Percentiles rank a stretch among this genome's conserved stretches.
Evolutionary conservation across 2,329 filamentous ascomycete genomes (phyloP).

Genomic region (Leptographium wingfieldii): DNA sequence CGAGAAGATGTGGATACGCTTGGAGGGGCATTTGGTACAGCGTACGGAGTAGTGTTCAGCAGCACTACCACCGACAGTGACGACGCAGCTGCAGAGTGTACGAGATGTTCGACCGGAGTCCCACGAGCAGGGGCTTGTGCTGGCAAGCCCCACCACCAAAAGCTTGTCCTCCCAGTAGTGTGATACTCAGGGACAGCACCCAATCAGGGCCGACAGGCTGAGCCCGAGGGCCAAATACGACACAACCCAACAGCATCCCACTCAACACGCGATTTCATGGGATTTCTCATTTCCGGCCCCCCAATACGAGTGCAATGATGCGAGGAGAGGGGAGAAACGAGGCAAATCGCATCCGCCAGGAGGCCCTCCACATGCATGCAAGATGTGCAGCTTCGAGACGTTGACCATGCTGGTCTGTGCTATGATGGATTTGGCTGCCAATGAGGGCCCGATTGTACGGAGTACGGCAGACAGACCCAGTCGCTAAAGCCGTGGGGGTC

Average conservation of each 20-base stretch:
- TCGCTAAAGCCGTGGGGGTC: not conserved
- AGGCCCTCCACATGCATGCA: too few relatives aligned
- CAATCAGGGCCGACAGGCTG: not conserved
- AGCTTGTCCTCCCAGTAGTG: slow-evolving; percentile 1
- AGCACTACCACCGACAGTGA: not conserved
- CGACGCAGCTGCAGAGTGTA: not conserved
- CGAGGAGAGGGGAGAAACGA: not conserved
- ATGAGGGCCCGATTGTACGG: not conserved
- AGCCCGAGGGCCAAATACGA: not conserved
- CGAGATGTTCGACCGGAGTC: not conserved
- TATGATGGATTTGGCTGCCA: not conserved
- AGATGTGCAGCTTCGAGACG: not conserved
- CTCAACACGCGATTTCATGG: not conserved
- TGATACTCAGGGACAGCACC: not conserved
- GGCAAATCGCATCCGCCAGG: not conserved
- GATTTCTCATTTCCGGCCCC: not conserved
- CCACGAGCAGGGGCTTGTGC: not conserved
- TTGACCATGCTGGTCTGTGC: not conserved
- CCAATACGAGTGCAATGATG: not conserved
- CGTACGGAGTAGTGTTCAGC: not conserved
- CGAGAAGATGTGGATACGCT: not conserved
- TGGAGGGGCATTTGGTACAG: not conserved
- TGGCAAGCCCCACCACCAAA: not conserved
- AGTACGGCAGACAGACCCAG: not conserved
- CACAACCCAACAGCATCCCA: slow-evolving; percentile 1